Percentiles rank a stretch among this genome's conserved stretches.
Evolutionary conservation across 139 green algal species (phyloP).

Genomic region (Coccomyxa sp.): DNA sequence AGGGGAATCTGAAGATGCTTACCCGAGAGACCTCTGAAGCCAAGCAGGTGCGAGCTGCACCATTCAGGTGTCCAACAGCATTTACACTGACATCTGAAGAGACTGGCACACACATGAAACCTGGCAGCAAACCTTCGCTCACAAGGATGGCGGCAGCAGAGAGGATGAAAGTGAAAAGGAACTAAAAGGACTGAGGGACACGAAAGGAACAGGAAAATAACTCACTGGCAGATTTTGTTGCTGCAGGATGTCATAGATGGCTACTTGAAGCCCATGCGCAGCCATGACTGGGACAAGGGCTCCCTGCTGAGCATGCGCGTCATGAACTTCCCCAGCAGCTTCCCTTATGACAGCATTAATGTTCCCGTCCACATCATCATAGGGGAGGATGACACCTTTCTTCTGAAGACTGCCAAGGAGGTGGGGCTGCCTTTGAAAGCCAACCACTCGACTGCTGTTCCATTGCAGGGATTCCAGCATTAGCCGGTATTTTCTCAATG

Average conservation of each 20-base stretch:
- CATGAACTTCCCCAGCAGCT: conserved; percentile 21
- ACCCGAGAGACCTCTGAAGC: conserved; percentile 19
- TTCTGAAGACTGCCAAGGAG: neutral
- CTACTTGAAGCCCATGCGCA: conserved; percentile 50
- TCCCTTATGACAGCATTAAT: conserved; percentile 20
- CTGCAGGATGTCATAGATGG: conserved; percentile 44
- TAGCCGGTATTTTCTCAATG: neutral
- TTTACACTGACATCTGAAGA: too few species aligned
- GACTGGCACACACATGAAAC: too few species aligned
- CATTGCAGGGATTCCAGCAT: too few species aligned
- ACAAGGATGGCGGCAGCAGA: too few species aligned
- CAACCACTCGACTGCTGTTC: neutral
- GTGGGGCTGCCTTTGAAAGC: neutral
- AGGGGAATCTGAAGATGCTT: conserved; percentile 28
- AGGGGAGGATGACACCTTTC: neutral
- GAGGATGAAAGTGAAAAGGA: too few species aligned
- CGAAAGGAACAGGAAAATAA: too few species aligned
- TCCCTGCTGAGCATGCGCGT: conserved; percentile 39
- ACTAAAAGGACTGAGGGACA: too few species aligned
- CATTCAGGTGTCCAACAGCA: too few species aligned
- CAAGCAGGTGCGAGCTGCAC: neutral
- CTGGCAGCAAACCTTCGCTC: too few species aligned
- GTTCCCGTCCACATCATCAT: conserved; percentile 23
- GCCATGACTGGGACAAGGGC: conserved; percentile 57
- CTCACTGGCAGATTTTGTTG: neutral